Evolutionary conservation across 495 filamentous ascomycete genomes (phyloP), one percentile per base, ranked within the genome.

Genomic region (Podospora anserina): DNA sequence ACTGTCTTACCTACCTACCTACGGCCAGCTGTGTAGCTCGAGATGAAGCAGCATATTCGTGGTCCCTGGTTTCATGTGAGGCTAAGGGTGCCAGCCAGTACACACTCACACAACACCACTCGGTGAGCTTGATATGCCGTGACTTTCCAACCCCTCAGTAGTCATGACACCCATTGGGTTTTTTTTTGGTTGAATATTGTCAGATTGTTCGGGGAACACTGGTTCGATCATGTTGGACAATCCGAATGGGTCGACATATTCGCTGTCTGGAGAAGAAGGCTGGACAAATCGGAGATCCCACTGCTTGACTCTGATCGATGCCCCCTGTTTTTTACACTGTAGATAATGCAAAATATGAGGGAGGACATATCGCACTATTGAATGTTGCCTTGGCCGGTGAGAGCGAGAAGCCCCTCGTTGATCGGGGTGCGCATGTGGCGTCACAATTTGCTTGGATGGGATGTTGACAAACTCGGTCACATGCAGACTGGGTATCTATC

Each of bases 261-360:
- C 2, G 5, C 15, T 49, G 39, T 11, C 15, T 9, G 39, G 23
- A 23, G 6, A 5, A 39, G 11, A 39, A 5, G 34, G 6, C 34
- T 39, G 34, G 18, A 58, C 55, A n/a, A 58, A 58, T 58, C 55
- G 55, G 55, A 58, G 55, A 58, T 58, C 55, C 55, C 55, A 58
- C 23, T 11, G 23, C 39, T 11, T 49, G 13, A 49, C 13, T 11
- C 15, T 49, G 9, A 18, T 49, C 39, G 39, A 49, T 11, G 6
- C 39, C 39, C 39, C 39, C 15, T 49, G 39, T 49, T 49, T 49
- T 49, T 49, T 49, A 49, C 39, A 49, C 13, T 49, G 9, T 49
- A 49, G 39, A 49, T 49, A 49, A 49, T 49, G 39, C 39, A 49
- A 49, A 11, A 49, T 11, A 49, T 49, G 39, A 11, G 9, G 39